Evolutionary conservation across 1,139 yeast species (phyloP).

Genomic region (Suhomyces coccinellae): DNA sequence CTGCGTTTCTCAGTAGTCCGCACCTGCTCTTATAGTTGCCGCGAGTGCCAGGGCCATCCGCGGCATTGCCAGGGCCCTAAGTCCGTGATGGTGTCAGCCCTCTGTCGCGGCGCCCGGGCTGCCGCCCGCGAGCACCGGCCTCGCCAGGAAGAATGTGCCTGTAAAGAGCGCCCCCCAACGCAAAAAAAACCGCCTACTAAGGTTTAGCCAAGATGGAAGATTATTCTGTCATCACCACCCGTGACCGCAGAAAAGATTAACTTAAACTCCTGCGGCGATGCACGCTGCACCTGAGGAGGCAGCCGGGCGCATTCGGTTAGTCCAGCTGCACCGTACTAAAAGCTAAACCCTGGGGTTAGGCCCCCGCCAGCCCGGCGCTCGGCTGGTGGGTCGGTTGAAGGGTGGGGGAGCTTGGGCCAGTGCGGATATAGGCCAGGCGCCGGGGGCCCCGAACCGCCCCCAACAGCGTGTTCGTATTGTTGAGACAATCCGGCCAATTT

Average conservation of each 20-base stretch:
- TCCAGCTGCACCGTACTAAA: background rate
- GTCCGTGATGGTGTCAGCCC: too few relatives aligned
- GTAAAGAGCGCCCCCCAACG: too few relatives aligned
- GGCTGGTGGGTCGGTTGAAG: too few relatives aligned
- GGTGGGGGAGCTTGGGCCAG: background rate
- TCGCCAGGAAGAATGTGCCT: background rate
- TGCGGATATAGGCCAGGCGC: background rate
- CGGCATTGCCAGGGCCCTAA: too few relatives aligned
- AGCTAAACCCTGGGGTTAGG: background rate
- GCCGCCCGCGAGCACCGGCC: too few relatives aligned
- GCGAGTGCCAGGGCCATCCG: too few relatives aligned
- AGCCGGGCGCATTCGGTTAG: background rate
- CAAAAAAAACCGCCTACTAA: background rate
- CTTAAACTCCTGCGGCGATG: too few relatives aligned
- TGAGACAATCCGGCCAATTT: background rate
- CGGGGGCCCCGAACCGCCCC: background rate
- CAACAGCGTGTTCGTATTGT: background rate
- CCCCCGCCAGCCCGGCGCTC: too few relatives aligned
- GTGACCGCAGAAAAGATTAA: background rate
- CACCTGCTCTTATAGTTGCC: background rate
- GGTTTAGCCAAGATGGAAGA: constrained; percentile 1
- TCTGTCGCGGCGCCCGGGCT: too few relatives aligned
- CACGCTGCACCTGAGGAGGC: background rate
- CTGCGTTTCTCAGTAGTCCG: too few relatives aligned
- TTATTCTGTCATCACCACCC: background rate